Conservation (phyloP, 495 filamentous ascomycete genomes). For the Stereocaulon alpinum region DNA sequence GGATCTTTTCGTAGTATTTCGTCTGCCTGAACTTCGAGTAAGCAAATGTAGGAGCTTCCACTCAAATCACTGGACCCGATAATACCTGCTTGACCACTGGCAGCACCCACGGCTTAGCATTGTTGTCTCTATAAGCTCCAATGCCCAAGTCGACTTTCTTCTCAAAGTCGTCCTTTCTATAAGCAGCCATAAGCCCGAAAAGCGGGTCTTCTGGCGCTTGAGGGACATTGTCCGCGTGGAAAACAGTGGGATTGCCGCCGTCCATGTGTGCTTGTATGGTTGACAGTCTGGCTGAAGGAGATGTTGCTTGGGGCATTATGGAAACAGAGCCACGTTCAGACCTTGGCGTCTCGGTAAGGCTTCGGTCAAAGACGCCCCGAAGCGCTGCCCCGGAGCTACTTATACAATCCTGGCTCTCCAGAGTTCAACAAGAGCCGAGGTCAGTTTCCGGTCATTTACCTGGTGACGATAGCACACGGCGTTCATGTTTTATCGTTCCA, state of each 20-base stretch:
- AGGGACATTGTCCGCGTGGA: slow-evolving; percentile 69
- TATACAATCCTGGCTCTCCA: too few relatives aligned
- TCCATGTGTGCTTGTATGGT: slow-evolving; percentile 43
- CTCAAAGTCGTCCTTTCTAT: slow-evolving; percentile 67
- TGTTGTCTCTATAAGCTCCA: slow-evolving; percentile 90
- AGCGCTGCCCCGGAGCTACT: too few relatives aligned
- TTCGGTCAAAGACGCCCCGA: too few relatives aligned
- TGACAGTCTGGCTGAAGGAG: slow-evolving; percentile 15
- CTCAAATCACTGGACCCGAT: too few relatives aligned
- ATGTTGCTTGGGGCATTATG: slow-evolving; percentile 33
- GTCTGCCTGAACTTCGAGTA: slow-evolving; percentile 55
- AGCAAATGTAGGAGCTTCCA: too few relatives aligned
- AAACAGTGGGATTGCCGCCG: slow-evolving; percentile 47
- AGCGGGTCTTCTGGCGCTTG: slow-evolving; percentile 91
- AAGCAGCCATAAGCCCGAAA: slow-evolving; percentile 87
- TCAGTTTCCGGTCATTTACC: too few relatives aligned
- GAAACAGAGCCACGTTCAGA: not conserved
- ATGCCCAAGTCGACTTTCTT: slow-evolving; percentile 95
- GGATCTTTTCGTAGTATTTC: slow-evolving; percentile 79
- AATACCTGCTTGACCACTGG: slow-evolving; percentile 90
- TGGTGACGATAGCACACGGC: too few relatives aligned
- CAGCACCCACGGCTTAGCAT: slow-evolving; percentile 96
- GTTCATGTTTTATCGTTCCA: too few relatives aligned
- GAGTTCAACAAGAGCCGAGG: too few relatives aligned
- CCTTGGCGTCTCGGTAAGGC: not conserved